Evolutionary conservation across 352 stramenopile genomes (phyloP).

Genomic region (Phytophthora europaea): DNA sequence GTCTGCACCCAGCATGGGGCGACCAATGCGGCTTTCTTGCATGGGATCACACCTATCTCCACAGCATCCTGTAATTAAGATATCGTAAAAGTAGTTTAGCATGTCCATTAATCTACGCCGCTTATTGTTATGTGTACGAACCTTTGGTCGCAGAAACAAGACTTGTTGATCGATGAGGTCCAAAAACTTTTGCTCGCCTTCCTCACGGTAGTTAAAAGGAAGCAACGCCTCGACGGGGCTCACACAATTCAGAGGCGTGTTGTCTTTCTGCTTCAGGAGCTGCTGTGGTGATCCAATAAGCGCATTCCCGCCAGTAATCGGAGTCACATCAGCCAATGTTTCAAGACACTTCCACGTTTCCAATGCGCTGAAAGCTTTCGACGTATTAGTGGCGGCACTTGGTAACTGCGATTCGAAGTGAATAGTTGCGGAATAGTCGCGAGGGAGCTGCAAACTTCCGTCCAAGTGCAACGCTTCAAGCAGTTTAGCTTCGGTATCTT

Average conservation of each 20-base stretch:
- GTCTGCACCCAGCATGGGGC: slow-evolving; percentile 76
- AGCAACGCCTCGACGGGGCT: slow-evolving; percentile 65
- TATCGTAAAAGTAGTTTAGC: background rate
- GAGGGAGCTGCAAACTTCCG: slow-evolving; percentile 42
- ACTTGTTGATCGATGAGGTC: slow-evolving; percentile 64
- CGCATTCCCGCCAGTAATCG: slow-evolving; percentile 30
- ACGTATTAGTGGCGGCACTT: slow-evolving; percentile 14
- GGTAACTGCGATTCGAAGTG: background rate
- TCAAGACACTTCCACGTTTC: slow-evolving; percentile 80
- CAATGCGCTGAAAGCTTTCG: slow-evolving; percentile 56
- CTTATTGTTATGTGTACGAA: slow-evolving; percentile 18
- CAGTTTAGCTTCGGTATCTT: slow-evolving; percentile 40
- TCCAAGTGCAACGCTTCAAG: slow-evolving; percentile 53
- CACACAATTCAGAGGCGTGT: slow-evolving; percentile 56
- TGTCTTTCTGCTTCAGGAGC: slow-evolving; percentile 50
- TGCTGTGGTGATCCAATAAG: slow-evolving; percentile 55
- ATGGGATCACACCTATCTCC: slow-evolving; percentile 80
- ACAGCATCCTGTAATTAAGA: slow-evolving; percentile 49
- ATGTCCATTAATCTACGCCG: background rate
- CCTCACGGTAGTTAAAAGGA: slow-evolving; percentile 64
- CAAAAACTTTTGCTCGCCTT: slow-evolving; percentile 75
- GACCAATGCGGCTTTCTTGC: slow-evolving; percentile 55
- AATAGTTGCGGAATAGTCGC: background rate
- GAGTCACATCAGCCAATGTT: slow-evolving; percentile 48
- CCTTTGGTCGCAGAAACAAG: slow-evolving; percentile 75